A percentile compares a stretch with the other conserved stretches of the same genome.
Conservation (phyloP, 208 protist species). For the Leishmania tarentolae region DNA sequence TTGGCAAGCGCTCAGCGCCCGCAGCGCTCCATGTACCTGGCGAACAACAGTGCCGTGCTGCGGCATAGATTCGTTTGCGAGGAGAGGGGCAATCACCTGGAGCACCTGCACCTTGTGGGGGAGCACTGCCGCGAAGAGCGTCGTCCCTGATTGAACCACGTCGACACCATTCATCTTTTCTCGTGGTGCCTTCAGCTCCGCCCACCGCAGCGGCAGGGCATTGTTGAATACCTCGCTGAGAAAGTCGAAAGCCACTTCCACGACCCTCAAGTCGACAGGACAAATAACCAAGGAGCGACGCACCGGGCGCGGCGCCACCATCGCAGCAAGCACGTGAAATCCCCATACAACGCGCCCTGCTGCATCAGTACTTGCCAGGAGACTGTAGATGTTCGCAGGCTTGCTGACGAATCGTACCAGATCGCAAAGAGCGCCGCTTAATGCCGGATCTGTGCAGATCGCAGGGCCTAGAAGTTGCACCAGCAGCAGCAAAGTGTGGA, state of each 20-base stretch:
- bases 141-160: constrained; percentile 36
- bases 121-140: constrained; percentile 20
- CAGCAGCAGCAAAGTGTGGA: constrained; percentile 1
- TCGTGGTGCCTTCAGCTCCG: constrained; percentile 36
- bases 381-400: constrained; percentile 1
- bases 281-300: neutral
- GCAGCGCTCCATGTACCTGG: constrained; percentile 23
- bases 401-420: neutral
- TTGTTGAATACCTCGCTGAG: constrained; percentile 30
- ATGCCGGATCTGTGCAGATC: neutral
- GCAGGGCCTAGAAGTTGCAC: neutral
- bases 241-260: constrained; percentile 5
- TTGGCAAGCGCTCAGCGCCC: neutral
- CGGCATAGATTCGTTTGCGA: constrained; percentile 41
- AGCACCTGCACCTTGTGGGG: constrained; percentile 26
- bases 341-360: constrained; percentile 7
- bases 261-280: neutral
- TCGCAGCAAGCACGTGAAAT: constrained; percentile 8
- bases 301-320: neutral
- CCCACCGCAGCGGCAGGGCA: constrained; percentile 62
- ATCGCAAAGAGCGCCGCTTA: neutral
- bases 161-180: constrained; percentile 26
- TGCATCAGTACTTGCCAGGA: constrained; percentile 2
- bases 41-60: constrained; percentile 11
- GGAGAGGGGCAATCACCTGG: constrained; percentile 42